Evolutionary conservation across 2,329 filamentous ascomycete species (phyloP).

Genomic region (Sporothrix luriei): DNA sequence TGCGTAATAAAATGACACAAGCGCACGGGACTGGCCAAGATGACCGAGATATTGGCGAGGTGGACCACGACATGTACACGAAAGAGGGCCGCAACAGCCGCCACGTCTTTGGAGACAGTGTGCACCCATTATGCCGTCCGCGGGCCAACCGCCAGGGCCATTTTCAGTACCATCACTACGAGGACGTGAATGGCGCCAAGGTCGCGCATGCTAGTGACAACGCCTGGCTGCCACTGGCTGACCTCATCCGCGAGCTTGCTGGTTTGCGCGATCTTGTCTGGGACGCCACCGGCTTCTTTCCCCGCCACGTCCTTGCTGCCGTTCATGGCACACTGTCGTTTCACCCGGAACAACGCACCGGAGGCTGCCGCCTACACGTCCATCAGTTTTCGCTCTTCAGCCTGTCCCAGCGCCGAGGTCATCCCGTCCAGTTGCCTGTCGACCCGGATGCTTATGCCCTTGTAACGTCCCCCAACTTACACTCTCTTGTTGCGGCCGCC

Average conservation of each 20-base stretch:
- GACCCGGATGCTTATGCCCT: not conserved
- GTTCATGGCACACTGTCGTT: not conserved
- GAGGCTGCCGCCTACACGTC: conserved; percentile 3
- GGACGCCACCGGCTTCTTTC: not conserved
- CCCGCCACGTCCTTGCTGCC: not conserved
- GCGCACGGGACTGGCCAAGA: not conserved
- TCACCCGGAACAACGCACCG: not conserved
- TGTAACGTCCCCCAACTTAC: not conserved
- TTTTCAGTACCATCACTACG: not conserved
- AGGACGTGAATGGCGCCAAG: not conserved
- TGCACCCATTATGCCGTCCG: not conserved
- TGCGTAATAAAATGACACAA: not conserved
- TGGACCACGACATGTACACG: not conserved
- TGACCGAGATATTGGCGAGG: not conserved
- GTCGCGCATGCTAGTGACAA: not conserved
- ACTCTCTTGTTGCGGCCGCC: not conserved
- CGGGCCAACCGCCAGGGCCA: not conserved
- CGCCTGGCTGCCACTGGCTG: not conserved
- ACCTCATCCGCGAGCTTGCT: not conserved
- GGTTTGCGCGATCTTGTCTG: not conserved
- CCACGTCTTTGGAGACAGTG: not conserved
- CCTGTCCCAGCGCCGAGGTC: not conserved
- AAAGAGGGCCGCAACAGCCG: not conserved
- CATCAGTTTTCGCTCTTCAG: not conserved
- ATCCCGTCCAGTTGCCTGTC: not conserved